A percentile compares a stretch with the other conserved stretches of the same genome.
Conservation (phyloP, 1,284 basidiomycete genomes). For the Fomitopsis palustris region DNA sequence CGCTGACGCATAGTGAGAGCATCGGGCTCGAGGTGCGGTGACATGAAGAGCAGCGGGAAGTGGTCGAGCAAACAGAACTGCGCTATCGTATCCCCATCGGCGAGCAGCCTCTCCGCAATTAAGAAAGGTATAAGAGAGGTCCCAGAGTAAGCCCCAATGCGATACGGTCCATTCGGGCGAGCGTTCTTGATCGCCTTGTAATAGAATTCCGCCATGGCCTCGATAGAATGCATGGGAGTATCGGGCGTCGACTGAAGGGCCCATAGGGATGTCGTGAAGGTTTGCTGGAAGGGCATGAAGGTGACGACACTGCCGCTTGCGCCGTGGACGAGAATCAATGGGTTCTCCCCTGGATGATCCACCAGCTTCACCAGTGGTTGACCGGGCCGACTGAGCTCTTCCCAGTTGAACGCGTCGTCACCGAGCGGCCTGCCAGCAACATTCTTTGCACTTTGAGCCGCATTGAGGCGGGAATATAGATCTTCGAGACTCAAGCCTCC, state of each 20-base stretch:
- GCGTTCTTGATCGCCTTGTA: neutral
- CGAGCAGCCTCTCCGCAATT: neutral
- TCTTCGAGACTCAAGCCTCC: slow-evolving; percentile 21
- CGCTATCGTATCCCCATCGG: neutral
- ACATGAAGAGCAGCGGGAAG: neutral
- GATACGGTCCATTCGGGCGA: neutral
- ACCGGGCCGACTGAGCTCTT: neutral
- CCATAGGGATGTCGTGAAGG: neutral
- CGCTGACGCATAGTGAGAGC: neutral
- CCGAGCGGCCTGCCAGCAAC: neutral
- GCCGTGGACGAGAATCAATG: neutral
- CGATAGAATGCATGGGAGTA: neutral
- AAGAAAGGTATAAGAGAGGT: neutral
- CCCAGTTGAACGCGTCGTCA: slow-evolving; percentile 4
- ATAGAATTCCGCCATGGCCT: neutral
- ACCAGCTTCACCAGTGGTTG: slow-evolving; percentile 1
- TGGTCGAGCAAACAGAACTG: slow-evolving; percentile 1
- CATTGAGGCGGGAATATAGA: neutral
- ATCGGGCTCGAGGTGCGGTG: neutral
- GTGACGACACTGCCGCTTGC: neutral
- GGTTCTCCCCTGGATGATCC: neutral
- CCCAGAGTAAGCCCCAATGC: slow-evolving; percentile 1
- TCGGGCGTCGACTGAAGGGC: slow-evolving; percentile 1
- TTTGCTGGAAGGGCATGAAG: slow-evolving; percentile 1
- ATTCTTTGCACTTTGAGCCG: neutral